Base-by-base conservation (phyloP, 2,329 filamentous ascomycete genomes). In the Fusarium domesticum region DNA sequence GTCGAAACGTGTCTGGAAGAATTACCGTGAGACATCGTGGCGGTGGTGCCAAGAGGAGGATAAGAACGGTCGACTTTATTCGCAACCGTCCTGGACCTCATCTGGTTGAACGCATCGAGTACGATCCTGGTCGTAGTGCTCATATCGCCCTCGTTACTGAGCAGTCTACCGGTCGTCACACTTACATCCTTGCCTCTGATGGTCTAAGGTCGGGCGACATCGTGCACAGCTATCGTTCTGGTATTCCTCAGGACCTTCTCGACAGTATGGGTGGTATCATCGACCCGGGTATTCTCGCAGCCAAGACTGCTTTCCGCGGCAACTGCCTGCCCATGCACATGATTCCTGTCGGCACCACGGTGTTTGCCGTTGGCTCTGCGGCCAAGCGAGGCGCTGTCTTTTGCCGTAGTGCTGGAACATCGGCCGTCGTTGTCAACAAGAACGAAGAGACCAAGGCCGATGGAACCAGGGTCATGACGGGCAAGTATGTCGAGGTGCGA, bases 291-390 rank as follows among this genome's bases (percentile, higher is more conserved):
- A 89, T 98, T 66, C 73, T 98, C 50, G 93, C 95, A 6, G 88
- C 93, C 20, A 93, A 89, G 73, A 98, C 95, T 18, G 91, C 90
- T 1, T 91, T 91, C 73, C 81, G 89, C 61, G 93, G 93, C 43
- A 98, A 98, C 69, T 98, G 93, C 65, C 71, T 98, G 57, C 93
- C 93, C 12, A 75, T 98, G 64, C 88, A 95, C 70, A 93, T 98
- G 84, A 87, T 98, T 48, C 95, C 93, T 1, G 79, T 96, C 31
- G 92, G 93, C n/a, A 96, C 90, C 3, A 81, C 89, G 33, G 83
- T 98, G 39, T 96, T 87, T 75, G 93, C 92, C 56, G 84, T 98
- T 25, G 92, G 92, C 11, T 88, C 85, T 18, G 77, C 83, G 5
- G 78, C 80, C 23, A 84, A 84, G 47, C 81, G 85, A 18, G 81